These are phyloP conservation scores for Macrocystidia cucumis DNA, from an alignment of 1,284 basidiomycete species.

Conservation along the genomic window DNA sequence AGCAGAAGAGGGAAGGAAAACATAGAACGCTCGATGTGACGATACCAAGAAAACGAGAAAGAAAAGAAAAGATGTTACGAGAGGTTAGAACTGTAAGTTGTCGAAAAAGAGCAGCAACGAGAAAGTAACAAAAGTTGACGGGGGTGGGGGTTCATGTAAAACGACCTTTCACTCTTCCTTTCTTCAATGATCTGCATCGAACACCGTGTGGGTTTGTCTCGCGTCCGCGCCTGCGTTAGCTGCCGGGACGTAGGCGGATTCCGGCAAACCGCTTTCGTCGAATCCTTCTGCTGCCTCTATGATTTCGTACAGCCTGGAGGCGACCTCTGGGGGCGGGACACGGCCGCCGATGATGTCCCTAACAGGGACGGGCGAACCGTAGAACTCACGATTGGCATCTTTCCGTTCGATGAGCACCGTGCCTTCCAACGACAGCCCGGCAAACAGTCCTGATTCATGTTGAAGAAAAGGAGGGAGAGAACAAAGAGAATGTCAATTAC, in stretches of 20 bases:
- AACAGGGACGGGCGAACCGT: constrained; percentile 87
- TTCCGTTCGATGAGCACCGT: constrained; percentile 93
- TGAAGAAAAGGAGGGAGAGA: constrained; percentile 3
- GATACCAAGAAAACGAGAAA: too few species aligned
- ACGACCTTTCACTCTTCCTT: too few species aligned
- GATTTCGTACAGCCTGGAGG: constrained; percentile 89
- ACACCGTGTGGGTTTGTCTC: constrained; percentile 48
- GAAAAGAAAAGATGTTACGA: too few species aligned
- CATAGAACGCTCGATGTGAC: too few species aligned
- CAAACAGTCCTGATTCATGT: constrained; percentile 77
- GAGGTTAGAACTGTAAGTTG: too few species aligned
- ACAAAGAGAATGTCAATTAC: constrained; percentile 2
- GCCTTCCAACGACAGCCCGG: constrained; percentile 92
- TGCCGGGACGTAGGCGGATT: constrained; percentile 74
- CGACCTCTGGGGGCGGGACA: constrained; percentile 95
- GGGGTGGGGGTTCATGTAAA: too few species aligned
- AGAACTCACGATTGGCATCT: constrained; percentile 92
- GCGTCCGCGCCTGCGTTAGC: constrained; percentile 41
- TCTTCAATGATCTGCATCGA: constrained; percentile 71
- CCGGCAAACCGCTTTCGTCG: constrained; percentile 74
- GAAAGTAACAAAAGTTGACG: too few species aligned
- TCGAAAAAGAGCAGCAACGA: constrained; percentile 1
- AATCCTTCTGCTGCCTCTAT: constrained; percentile 85
- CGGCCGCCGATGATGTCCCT: constrained; percentile 87
- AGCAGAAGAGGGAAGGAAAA: too few species aligned